Conservation (phyloP, 169 alveolate species). For the Neospora caninum region DNA sequence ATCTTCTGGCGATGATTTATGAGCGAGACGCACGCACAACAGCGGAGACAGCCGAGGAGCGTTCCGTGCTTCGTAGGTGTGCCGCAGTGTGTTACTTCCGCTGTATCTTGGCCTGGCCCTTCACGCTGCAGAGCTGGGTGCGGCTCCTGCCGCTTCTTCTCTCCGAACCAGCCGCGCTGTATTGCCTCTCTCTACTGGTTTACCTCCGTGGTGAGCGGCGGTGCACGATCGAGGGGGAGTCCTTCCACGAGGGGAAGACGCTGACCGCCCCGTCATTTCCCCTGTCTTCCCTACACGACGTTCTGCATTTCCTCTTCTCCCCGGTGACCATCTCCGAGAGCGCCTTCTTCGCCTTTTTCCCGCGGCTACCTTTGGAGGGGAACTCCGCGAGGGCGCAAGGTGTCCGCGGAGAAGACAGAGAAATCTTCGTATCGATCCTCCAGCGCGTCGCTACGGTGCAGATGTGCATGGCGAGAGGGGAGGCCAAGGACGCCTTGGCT, state of each 20-base stretch:
- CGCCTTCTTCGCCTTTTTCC: neutral
- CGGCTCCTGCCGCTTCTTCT: neutral
- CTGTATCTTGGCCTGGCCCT: neutral
- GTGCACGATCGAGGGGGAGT: neutral
- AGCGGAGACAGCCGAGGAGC: slow-evolving; percentile 24
- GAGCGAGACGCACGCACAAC: slow-evolving; percentile 6
- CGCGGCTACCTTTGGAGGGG: neutral
- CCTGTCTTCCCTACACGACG: neutral
- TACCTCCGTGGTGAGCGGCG: neutral
- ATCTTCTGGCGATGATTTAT: neutral
- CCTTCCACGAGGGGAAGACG: neutral
- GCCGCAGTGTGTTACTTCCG: slow-evolving; percentile 15
- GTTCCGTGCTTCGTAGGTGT: neutral
- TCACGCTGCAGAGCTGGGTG: slow-evolving; percentile 33
- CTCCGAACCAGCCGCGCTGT: neutral
- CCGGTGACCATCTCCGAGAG: neutral
- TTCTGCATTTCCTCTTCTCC: neutral
- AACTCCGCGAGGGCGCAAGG: neutral
- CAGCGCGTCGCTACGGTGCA: slow-evolving; percentile 12
- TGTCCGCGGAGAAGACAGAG: neutral
- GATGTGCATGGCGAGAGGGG: slow-evolving; percentile 32
- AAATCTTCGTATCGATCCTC: neutral
- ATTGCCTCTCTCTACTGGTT: neutral
- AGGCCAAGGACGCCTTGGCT: neutral
- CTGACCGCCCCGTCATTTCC: neutral